These are phyloP conservation scores for Leishmania aethiopica DNA, from an alignment of 208 protist genomes.

Conservation along the genomic window DNA sequence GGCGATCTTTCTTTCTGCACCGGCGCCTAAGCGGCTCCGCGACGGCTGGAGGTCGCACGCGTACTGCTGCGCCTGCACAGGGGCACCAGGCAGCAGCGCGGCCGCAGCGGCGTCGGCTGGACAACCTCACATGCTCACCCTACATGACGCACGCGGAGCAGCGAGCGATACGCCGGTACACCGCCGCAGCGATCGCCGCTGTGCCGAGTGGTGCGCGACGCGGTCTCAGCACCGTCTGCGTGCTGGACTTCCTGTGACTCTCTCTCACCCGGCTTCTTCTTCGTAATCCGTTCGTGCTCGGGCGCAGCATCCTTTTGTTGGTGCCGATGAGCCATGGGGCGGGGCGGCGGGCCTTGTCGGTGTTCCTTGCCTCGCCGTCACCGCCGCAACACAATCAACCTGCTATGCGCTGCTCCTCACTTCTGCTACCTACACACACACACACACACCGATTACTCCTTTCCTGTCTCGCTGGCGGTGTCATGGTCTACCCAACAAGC, in stretches of 20 bases:
- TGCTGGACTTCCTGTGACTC: constrained; percentile 7
- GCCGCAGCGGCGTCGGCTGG: background rate
- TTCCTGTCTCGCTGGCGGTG: background rate
- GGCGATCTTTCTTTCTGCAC: background rate
- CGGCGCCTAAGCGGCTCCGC: background rate
- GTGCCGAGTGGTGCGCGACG: background rate
- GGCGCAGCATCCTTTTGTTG: background rate
- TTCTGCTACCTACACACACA: background rate
- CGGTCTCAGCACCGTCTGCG: background rate
- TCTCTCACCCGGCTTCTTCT: background rate
- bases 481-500: background rate
- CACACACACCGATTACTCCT: background rate
- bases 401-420: background rate
- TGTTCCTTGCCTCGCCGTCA: background rate
- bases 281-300: background rate
- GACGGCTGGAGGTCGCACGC: background rate
- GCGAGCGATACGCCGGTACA: background rate
- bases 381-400: background rate
- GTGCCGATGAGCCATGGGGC: background rate
- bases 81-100: background rate
- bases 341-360: too few species aligned
- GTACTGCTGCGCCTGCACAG: background rate
- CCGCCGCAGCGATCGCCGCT: background rate
- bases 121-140: background rate
- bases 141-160: constrained; percentile 11